Evolutionary conservation across 1,284 basidiomycete species (phyloP), one percentile per base, ranked within the genome.

Genomic region (Chalciporus sp.): DNA sequence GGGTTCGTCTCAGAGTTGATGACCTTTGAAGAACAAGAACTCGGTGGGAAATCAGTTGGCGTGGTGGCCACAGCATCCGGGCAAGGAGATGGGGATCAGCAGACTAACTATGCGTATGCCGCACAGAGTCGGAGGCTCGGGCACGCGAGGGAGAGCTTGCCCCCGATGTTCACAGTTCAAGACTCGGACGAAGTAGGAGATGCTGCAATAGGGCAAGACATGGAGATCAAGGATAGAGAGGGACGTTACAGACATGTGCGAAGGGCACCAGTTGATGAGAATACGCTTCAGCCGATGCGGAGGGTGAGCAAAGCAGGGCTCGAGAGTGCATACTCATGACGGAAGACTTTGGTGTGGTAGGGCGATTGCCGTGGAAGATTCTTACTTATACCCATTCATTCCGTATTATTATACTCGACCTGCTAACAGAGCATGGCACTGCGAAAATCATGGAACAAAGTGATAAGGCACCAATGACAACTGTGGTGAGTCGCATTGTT

Each of bases 1-100:
- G 95, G 95, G 7, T 98, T 98, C 71, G 93, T 98, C 31, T 94
- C 92, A 12, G 95, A 98, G 72, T 81, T 98, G 42, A 98, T 98
- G 94, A 89, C 86, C 47, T 98, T 94, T 67, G 95, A 98, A 73
- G 92, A 96, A 68, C 81, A 86, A 62, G 92, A 94, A 66, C 79
- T 95, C 7, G 91, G 92, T 11, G 84, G 88, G 12, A 93, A 93
- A 72, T 88, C 85, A 12, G 78, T 86, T 35, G 90, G 90, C 26
- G 90, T 85, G 16, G 76, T 88, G 20, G 82, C 86, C 53, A 68
- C 47, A 55, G 49, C 40, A 23, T 47, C 65, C 14, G 62, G 53
- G 10, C 64, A 49, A 54, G 64, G 37, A 59, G 63, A 47, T 51
- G 61, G 14, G 11, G 59, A 23, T 23, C 58, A 9, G 68, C 52